Percentiles rank a stretch among this genome's conserved stretches.
phyloP scores from a whole-genome alignment of 176 grass and related monocot genomes.

The Avena sativa region DNA sequence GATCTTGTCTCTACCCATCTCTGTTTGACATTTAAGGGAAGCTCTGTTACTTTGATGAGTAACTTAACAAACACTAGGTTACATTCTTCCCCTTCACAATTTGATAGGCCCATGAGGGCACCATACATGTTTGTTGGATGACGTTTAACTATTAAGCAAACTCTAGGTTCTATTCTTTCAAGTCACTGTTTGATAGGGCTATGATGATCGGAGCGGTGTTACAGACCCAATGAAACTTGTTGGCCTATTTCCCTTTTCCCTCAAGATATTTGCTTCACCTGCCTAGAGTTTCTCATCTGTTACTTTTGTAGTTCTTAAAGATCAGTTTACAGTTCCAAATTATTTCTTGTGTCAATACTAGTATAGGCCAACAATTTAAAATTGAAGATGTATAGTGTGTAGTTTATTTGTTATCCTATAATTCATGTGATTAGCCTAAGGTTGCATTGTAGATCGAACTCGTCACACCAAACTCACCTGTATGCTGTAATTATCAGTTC shows the following conservation, averaged over 20 bases:
- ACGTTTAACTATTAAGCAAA: background rate
- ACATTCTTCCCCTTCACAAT: background rate
- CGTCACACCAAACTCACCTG: too few species aligned
- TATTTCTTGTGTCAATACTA: too few species aligned
- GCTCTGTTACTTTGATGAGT: background rate
- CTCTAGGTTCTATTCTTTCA: background rate
- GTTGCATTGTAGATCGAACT: too few species aligned
- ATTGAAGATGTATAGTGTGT: background rate
- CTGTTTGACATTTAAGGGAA: background rate
- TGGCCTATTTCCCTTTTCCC: background rate
- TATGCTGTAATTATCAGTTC: too few species aligned
- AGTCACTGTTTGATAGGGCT: background rate
- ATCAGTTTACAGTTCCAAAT: background rate
- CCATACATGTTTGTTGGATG: background rate
- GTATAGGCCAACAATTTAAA: too few species aligned
- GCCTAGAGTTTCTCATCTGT: background rate
- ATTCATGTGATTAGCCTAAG: too few species aligned
- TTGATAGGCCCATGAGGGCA: background rate
- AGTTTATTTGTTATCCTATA: background rate
- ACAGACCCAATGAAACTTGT: background rate
- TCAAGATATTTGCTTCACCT: conserved; percentile 27
- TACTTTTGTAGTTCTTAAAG: background rate
- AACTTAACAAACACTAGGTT: background rate
- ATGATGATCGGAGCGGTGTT: background rate
- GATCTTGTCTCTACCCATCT: background rate